Conservation (phyloP, 139 green algal species). For the Chlamydomonas asymmetrica region DNA sequence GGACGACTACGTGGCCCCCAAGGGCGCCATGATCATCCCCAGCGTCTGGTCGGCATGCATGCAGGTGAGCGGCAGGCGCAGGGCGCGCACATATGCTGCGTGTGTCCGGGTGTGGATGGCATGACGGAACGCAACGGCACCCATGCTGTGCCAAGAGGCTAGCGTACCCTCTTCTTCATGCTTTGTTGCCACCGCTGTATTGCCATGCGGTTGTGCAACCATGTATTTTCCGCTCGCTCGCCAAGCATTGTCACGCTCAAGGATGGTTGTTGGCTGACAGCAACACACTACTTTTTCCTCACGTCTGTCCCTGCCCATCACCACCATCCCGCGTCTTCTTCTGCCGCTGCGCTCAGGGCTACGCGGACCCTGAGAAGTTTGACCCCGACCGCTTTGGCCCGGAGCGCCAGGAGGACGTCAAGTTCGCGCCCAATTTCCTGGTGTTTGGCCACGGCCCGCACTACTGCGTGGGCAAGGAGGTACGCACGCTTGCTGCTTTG, state of each 20-base stretch:
- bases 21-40: conserved; percentile 79
- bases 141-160: no score
- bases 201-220: no score
- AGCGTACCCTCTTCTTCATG: no score
- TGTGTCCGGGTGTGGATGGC: neutral
- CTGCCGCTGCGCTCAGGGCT: conserved; percentile 62
- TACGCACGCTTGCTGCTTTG: no score
- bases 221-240: no score
- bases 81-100: neutral
- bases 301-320: no score
- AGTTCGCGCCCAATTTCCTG: conserved; percentile 72
- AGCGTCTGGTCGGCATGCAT: conserved; percentile 64
- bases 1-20: conserved; percentile 68
- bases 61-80: conserved; percentile 42
- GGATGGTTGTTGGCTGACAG: no score
- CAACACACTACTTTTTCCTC: no score
- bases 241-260: no score
- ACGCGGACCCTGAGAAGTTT: conserved; percentile 69
- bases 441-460: conserved; percentile 86
- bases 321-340: neutral
- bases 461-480: conserved; percentile 81
- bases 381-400: conserved; percentile 83
- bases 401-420: conserved; percentile 80
- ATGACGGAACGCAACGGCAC: neutral
- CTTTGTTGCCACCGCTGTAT: no score